A percentile compares a stretch with the other conserved stretches of the same genome.
These are phyloP conservation scores for Lathyrus aphaca DNA, from an alignment of 306 rosid species.

Conservation along the genomic window DNA sequence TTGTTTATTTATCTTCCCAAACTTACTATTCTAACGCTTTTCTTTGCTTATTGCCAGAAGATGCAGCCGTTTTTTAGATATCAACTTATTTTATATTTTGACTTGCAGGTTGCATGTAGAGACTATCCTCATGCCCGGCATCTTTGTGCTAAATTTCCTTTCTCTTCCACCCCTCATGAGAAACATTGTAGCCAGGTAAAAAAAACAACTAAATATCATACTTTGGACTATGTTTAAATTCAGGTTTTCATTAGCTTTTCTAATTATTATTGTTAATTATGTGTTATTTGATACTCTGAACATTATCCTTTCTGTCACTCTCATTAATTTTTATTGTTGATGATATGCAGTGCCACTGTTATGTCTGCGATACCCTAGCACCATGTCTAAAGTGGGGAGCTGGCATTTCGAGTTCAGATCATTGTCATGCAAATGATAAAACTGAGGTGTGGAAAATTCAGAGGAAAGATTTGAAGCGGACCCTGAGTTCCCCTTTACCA, in stretches of 20 bases:
- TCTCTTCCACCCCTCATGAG: constrained; percentile 67
- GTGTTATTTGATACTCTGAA: constrained; percentile 12
- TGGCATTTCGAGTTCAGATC: constrained; percentile 46
- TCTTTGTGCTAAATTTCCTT: constrained; percentile 70
- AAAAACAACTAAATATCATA: constrained; percentile 34
- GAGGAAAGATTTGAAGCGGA: constrained; percentile 52
- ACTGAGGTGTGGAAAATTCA: constrained; percentile 57
- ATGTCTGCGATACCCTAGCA: constrained; percentile 73
- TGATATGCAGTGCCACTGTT: constrained; percentile 86
- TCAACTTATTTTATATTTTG: constrained; percentile 31
- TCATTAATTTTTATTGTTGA: constrained; percentile 33
- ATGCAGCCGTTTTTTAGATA: constrained; percentile 29
- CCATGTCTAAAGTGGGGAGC: constrained; percentile 72
- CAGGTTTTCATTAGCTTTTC: neutral
- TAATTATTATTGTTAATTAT: constrained; percentile 1
- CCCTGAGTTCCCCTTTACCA: constrained; percentile 42
- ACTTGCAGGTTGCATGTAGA: constrained; percentile 78
- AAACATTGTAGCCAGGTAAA: constrained; percentile 62
- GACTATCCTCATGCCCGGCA: constrained; percentile 87
- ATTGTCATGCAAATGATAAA: constrained; percentile 82
- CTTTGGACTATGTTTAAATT: constrained; percentile 8
- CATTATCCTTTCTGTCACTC: constrained; percentile 21
- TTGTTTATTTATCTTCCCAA: neutral
- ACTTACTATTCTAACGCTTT: constrained; percentile 1
- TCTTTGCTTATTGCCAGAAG: constrained; percentile 24